Percentiles rank a stretch among this genome's conserved stretches.
Conservation (phyloP, 2,329 filamentous ascomycete genomes). For the Pestalotiopsis sp. region DNA sequence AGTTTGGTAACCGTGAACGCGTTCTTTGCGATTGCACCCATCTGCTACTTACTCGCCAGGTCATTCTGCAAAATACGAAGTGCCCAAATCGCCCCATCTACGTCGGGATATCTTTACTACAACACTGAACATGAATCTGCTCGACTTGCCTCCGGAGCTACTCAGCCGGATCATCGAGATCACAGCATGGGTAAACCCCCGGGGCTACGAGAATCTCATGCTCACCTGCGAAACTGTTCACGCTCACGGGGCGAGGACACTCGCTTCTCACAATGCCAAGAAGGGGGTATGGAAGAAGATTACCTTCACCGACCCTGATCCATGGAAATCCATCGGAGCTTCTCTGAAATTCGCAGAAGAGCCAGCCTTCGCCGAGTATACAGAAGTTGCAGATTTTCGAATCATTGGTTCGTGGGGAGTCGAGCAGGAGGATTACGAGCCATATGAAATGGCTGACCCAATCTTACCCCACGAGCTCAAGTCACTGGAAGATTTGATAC, state of each 20-base stretch:
- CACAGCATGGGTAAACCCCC: constrained; percentile 16
- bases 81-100: neutral
- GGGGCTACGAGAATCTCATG: constrained; percentile 21
- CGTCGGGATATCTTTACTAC: neutral
- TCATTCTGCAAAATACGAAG: neutral
- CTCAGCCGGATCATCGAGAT: constrained; percentile 16
- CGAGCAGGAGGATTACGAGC: no score
- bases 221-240: constrained; percentile 17
- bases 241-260: constrained; percentile 15
- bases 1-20: no score
- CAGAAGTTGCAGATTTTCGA: constrained; percentile 9
- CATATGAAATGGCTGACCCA: no score
- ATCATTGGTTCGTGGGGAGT: no score
- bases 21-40: no score
- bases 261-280: constrained; percentile 10
- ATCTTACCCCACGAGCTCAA: neutral
- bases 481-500: neutral
- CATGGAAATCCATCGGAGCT: neutral
- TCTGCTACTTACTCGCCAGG: no score
- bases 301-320: neutral
- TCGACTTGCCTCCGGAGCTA: constrained; percentile 17
- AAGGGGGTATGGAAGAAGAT: constrained; percentile 7
- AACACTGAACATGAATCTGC: constrained; percentile 15
- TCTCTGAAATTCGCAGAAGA: constrained; percentile 12
- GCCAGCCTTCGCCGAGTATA: constrained; percentile 15